phyloP scores from a whole-genome alignment of 2,329 filamentous ascomycete genomes.

The Aspergillus awamori region DNA sequence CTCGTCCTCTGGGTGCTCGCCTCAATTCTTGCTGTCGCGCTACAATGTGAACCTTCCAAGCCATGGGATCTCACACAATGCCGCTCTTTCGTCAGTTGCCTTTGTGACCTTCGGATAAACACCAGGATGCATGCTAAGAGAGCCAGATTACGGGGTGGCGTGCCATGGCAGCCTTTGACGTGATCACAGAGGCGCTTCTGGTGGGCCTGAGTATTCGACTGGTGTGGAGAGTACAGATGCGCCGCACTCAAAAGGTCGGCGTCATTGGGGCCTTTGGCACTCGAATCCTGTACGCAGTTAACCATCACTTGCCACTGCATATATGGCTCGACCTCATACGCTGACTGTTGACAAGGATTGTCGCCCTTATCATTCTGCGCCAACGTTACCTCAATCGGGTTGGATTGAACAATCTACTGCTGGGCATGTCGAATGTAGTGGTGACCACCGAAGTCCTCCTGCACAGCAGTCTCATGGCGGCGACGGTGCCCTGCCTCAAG shows the following conservation, averaged over 20 bases:
- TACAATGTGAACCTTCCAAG: not conserved
- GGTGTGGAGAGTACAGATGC: conserved; percentile 30
- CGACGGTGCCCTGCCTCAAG: conserved; percentile 47
- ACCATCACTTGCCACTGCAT: not conserved
- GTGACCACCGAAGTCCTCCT: conserved; percentile 44
- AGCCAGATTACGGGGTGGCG: conserved; percentile 38
- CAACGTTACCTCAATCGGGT: conserved; percentile 36
- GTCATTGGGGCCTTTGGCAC: conserved; percentile 25
- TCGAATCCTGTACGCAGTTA: conserved; percentile 11
- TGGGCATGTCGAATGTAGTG: conserved; percentile 35
- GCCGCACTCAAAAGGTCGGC: conserved; percentile 16
- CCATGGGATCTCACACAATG: not conserved
- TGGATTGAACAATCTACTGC: conserved; percentile 30
- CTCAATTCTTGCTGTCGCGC: conserved; percentile 22
- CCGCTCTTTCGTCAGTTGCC: not conserved
- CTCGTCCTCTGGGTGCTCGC: conserved; percentile 25
- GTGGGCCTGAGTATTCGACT: conserved; percentile 26
- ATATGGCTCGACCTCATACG: too few relatives aligned
- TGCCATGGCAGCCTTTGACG: conserved; percentile 43
- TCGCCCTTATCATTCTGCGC: conserved; percentile 38
- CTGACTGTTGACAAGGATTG: conserved; percentile 3
- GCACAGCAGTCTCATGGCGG: conserved; percentile 45
- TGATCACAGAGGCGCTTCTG: conserved; percentile 29
- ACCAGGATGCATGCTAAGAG: too few relatives aligned
- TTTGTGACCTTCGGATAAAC: too few relatives aligned